A percentile compares a stretch with the other conserved stretches of the same genome.
These are phyloP conservation scores for Silene vulgaris DNA, from an alignment of 179 eudicot genomes.

Conservation along the genomic window DNA sequence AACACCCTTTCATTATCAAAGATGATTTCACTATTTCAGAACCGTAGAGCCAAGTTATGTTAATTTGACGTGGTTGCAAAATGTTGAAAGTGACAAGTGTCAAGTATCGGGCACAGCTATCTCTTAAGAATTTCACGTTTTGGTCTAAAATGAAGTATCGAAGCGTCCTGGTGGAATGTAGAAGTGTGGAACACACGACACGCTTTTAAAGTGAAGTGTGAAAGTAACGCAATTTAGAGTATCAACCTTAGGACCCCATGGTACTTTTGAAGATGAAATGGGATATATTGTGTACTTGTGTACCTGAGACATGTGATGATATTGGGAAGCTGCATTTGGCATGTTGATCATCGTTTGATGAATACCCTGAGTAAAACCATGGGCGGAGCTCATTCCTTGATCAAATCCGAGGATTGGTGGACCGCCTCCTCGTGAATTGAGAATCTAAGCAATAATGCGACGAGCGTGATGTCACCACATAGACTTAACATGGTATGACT, in stretches of 20 bases:
- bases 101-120: background rate
- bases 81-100: background rate
- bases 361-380: slow-evolving; percentile 45
- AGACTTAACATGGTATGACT: background rate
- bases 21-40: background rate
- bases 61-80: background rate
- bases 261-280: slow-evolving; percentile 2
- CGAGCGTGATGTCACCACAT: background rate
- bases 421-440: slow-evolving; percentile 33
- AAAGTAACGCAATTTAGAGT: too few relatives aligned
- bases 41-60: background rate
- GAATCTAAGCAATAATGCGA: slow-evolving; percentile 27
- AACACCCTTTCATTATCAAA: background rate
- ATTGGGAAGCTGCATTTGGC: slow-evolving; percentile 43
- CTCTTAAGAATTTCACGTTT: background rate
- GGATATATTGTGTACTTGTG: slow-evolving; percentile 31
- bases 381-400: slow-evolving; percentile 53
- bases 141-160: background rate
- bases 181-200: too few relatives aligned
- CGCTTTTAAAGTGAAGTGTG: too few relatives aligned
- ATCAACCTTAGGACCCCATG: background rate
- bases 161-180: too few relatives aligned
- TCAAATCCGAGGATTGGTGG: slow-evolving; percentile 50
- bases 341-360: slow-evolving; percentile 41
- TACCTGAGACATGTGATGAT: slow-evolving; percentile 71